Evolutionary conservation across 306 rosid species (phyloP).

Genomic region (Cicer arietinum): DNA sequence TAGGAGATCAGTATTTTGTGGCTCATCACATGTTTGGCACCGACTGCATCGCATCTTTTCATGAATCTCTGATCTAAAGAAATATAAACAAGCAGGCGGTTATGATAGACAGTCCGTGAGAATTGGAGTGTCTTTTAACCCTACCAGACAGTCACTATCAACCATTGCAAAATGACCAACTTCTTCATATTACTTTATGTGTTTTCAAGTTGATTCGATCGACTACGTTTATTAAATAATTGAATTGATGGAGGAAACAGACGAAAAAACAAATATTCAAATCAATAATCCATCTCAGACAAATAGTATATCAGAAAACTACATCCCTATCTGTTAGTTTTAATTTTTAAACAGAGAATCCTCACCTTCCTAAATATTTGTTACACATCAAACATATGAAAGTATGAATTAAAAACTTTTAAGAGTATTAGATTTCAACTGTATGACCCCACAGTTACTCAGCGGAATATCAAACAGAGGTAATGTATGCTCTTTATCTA

Average conservation of each 20-base stretch:
- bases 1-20: slow-evolving; percentile 47
- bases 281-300: slow-evolving; percentile 16
- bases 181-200: background rate
- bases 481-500: background rate
- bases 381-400: no score
- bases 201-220: slow-evolving; percentile 15
- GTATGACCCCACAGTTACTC: background rate
- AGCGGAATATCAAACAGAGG: background rate
- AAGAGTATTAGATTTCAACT: background rate
- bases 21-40: slow-evolving; percentile 62
- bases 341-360: background rate
- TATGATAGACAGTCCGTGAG: slow-evolving; percentile 2
- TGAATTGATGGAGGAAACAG: slow-evolving; percentile 9
- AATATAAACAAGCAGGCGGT: slow-evolving; percentile 28
- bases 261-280: background rate
- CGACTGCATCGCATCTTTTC: slow-evolving; percentile 83
- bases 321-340: background rate
- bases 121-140: slow-evolving; percentile 32
- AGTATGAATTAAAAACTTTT: no score
- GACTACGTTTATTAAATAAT: slow-evolving; percentile 22
- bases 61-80: slow-evolving; percentile 87
- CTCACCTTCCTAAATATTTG: background rate
- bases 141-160: slow-evolving; percentile 14
- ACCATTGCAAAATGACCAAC: slow-evolving; percentile 14
- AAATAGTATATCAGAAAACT: slow-evolving; percentile 5